Conservation (phyloP, 148 eudicot species). For the Rheum nobile region DNA sequence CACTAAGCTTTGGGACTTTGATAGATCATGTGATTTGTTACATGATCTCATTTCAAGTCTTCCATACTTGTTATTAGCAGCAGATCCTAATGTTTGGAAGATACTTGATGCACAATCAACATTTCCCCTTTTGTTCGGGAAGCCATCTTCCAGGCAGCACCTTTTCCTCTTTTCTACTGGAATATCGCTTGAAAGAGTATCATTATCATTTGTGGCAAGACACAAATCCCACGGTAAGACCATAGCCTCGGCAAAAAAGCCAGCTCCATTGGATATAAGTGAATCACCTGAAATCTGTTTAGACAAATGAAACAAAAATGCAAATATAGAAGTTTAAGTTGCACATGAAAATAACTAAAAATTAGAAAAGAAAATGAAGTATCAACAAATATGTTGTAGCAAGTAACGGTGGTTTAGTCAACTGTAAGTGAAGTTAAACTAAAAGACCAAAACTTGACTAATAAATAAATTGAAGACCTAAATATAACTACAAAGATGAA, state of each 20-base stretch:
- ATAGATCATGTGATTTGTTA: constrained; percentile 5
- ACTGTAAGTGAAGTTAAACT: not conserved
- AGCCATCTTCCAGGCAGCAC: constrained; percentile 11
- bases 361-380: not conserved
- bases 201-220: constrained; percentile 20
- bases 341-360: not conserved
- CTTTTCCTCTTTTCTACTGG: constrained; percentile 17
- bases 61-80: constrained; percentile 7
- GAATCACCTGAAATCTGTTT: constrained; percentile 45
- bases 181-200: constrained; percentile 2
- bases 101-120: constrained; percentile 18
- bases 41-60: constrained; percentile 14
- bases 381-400: not conserved
- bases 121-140: constrained; percentile 55
- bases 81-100: constrained; percentile 13
- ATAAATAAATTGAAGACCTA: not conserved
- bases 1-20: constrained; percentile 15
- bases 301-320: not conserved
- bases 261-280: constrained; percentile 23
- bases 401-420: not conserved
- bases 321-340: not conserved
- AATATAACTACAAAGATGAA: not conserved
- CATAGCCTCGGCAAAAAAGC: constrained; percentile 60
- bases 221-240: constrained; percentile 67
- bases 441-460: not conserved